phyloP scores from a whole-genome alignment of 805 yeast species.

The Kluyveromyces dobzhanskii region DNA sequence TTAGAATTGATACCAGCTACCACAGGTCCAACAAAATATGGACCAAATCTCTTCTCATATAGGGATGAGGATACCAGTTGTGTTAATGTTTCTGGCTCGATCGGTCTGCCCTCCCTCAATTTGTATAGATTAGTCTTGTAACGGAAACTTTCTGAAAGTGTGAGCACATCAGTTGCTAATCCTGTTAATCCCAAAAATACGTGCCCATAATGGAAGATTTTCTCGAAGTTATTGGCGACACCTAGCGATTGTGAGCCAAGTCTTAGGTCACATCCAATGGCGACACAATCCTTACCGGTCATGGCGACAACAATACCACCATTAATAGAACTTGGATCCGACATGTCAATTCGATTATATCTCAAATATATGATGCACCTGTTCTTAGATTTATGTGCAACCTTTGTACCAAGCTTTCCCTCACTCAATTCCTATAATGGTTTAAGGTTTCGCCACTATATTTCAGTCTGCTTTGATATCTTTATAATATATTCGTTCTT shows the following conservation, averaged over 20 bases:
- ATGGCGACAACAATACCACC: conserved; percentile 98
- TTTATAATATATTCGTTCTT: no score
- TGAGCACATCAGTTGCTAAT: conserved; percentile 85
- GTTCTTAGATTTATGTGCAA: not conserved
- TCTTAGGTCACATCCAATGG: conserved; percentile 92
- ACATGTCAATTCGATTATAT: conserved; percentile 33
- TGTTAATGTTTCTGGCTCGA: conserved; percentile 92
- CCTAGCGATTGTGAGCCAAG: conserved; percentile 92
- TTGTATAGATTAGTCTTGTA: conserved; percentile 82
- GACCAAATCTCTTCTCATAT: conserved; percentile 89
- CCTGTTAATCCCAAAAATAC: conserved; percentile 91
- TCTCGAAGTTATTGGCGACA: conserved; percentile 85
- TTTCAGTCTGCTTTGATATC: no score
- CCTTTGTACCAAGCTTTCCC: not conserved
- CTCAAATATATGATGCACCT: not conserved
- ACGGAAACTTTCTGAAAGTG: conserved; percentile 74
- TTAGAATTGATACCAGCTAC: conserved; percentile 91
- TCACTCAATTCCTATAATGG: not conserved
- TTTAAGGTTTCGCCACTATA: conserved; percentile 1
- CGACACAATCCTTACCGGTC: conserved; percentile 98
- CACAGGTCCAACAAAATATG: conserved; percentile 92
- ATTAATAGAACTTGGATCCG: conserved; percentile 72
- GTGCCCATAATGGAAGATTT: conserved; percentile 78
- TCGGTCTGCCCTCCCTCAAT: conserved; percentile 80
- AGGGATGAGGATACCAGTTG: conserved; percentile 84